Evolutionary conservation across 2,329 filamentous ascomycete genomes (phyloP).

Genomic region (Pseudogymnoascus sp.): DNA sequence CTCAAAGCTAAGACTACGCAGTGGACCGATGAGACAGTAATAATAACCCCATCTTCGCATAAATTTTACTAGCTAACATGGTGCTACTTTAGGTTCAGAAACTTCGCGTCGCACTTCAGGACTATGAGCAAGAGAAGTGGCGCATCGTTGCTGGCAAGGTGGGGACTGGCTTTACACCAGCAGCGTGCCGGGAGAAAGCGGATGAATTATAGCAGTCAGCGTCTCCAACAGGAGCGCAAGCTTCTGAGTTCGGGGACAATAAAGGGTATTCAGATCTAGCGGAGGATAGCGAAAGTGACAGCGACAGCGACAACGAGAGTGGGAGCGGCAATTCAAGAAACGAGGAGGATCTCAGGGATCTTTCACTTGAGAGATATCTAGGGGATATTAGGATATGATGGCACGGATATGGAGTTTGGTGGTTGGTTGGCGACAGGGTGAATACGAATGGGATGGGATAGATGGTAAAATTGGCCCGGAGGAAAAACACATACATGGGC

Average conservation of each 20-base stretch:
- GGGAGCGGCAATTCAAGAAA: neutral
- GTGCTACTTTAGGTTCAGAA: conserved; percentile 57
- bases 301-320: neutral
- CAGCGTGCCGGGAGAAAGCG: conserved; percentile 65
- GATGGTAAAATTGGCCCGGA: conserved; percentile 3
- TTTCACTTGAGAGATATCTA: conserved; percentile 3
- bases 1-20: conserved; percentile 87
- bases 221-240: conserved; percentile 28
- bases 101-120: conserved; percentile 66
- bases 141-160: conserved; percentile 86
- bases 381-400: neutral
- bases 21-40: conserved; percentile 90
- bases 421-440: neutral
- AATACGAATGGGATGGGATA: conserved; percentile 4
- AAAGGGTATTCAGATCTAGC: neutral
- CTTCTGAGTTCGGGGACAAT: conserved; percentile 30
- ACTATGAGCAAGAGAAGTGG: conserved; percentile 90
- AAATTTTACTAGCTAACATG: neutral
- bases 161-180: conserved; percentile 79
- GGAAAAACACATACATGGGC: conserved; percentile 2
- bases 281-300: neutral
- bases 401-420: neutral
- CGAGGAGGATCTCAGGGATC: neutral
- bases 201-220: conserved; percentile 30
- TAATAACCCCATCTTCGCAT: conserved; percentile 26